Conservation (phyloP, 169 alveolate species). For the Plasmodium knowlesi region DNA sequence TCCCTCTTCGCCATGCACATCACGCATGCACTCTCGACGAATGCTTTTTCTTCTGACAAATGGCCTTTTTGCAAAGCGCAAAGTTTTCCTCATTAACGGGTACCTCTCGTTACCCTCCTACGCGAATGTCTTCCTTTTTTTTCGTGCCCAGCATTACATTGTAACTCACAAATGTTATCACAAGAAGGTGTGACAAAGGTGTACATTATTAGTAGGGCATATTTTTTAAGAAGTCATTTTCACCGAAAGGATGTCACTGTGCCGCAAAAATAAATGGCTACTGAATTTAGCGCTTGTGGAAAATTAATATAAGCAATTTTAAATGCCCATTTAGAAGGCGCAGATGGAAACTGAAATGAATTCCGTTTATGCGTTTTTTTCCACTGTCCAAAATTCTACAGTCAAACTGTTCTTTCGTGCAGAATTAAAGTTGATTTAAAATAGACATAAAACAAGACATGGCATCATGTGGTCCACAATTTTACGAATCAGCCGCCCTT, state of each 20-base stretch:
- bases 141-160: neutral
- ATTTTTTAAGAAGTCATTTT: neutral
- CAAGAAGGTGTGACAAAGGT: neutral
- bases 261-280: neutral
- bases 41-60: neutral
- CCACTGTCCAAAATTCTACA: neutral
- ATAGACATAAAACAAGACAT: neutral
- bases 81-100: neutral
- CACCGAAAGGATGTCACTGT: neutral
- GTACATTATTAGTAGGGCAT: neutral
- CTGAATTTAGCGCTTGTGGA: neutral
- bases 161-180: neutral
- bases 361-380: neutral
- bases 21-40: neutral
- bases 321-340: neutral
- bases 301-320: neutral
- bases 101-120: neutral
- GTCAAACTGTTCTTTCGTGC: neutral
- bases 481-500: neutral
- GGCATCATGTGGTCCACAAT: neutral
- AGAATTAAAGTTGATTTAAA: neutral
- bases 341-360: neutral
- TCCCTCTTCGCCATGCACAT: neutral
- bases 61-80: neutral
- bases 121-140: neutral